Evolutionary conservation across 768 basidiomycete genomes (phyloP), one percentile per base, ranked within the genome.

Genomic region (Xerocomellus chrysenteron): DNA sequence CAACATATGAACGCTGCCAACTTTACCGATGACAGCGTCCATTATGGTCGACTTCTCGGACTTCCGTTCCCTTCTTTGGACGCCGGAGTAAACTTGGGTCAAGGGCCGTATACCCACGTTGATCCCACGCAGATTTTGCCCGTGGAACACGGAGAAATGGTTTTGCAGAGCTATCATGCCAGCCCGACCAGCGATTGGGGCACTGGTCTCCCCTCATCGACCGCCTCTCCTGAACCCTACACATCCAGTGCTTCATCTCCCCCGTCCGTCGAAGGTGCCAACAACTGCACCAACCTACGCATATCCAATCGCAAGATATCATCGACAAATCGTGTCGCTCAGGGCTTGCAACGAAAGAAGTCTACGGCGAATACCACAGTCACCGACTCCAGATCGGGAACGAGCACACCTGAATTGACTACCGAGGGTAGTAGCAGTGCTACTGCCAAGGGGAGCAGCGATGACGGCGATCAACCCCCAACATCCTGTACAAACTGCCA

Each of bases 401-500:
- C 82, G 37, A 90, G 82, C 69, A 88, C 88, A 28, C 87, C 89
- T 4, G 89, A 90, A 62, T 67, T 80, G 54, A 73, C 73, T 41
- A 67, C 61, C 5, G 70, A 66, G 47, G 66, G 70, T 40, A 66
- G 69, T 51, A 68, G 66, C 55, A 65, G 62, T 58, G 65, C 55
- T 50, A 66, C 61, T 54, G 65, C 62, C 54, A 80, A 77, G 61
- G 76, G 75, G 26, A 75, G 70, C 42, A 78, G 77, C 47, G 91
- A 88, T 58, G 87, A 89, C 53, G 83, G 80, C 50, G 90, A 91
- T 45, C 79, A 81, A 55, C 69, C 83, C 8, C 92, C 88, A 10
- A 97, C 93, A 2, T 77, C 90, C 30, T 98, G 95, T 71, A 93
- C 91, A 7, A 98, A 98, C 68, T 98, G 95, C 72, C 87, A 91